These are phyloP conservation scores for Dryas alaskensis DNA, from an alignment of 306 rosid genomes.

Conservation along the genomic window DNA sequence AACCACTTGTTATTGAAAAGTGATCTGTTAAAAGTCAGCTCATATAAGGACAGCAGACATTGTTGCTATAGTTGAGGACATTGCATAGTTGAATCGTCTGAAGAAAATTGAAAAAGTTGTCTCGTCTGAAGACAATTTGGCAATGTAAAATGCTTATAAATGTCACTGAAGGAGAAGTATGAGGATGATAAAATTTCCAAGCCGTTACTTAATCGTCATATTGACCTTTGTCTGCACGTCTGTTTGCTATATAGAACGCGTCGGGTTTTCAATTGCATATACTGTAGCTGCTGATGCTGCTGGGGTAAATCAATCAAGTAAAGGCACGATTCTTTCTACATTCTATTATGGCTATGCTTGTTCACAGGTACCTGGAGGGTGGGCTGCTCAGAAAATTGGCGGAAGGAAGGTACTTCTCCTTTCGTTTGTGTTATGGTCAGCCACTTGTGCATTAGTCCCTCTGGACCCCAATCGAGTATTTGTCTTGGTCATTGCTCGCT, in stretches of 20 bases:
- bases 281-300: constrained; percentile 86
- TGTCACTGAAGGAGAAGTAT: constrained; percentile 29
- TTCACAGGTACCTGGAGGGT: constrained; percentile 97
- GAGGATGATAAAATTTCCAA: constrained; percentile 45
- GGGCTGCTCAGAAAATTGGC: constrained; percentile 86
- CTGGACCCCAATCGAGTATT: constrained; percentile 60
- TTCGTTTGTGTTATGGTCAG: constrained; percentile 82
- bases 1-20: background rate
- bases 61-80: background rate
- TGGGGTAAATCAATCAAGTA: constrained; percentile 68
- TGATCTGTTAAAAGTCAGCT: background rate
- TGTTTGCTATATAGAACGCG: constrained; percentile 89
- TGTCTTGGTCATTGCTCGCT: constrained; percentile 64
- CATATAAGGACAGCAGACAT: background rate
- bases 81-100: background rate
- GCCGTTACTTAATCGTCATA: constrained; percentile 77
- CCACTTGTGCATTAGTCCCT: constrained; percentile 79
- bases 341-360: constrained; percentile 95
- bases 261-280: constrained; percentile 91
- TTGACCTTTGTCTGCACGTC: constrained; percentile 87
- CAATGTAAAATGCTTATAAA: constrained; percentile 3
- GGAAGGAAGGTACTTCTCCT: constrained; percentile 81
- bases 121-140: background rate
- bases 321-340: constrained; percentile 82
- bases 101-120: background rate